These are phyloP conservation scores for Nigrograna mackinnonii DNA, from an alignment of 2,329 filamentous ascomycete species.

Conservation along the genomic window DNA sequence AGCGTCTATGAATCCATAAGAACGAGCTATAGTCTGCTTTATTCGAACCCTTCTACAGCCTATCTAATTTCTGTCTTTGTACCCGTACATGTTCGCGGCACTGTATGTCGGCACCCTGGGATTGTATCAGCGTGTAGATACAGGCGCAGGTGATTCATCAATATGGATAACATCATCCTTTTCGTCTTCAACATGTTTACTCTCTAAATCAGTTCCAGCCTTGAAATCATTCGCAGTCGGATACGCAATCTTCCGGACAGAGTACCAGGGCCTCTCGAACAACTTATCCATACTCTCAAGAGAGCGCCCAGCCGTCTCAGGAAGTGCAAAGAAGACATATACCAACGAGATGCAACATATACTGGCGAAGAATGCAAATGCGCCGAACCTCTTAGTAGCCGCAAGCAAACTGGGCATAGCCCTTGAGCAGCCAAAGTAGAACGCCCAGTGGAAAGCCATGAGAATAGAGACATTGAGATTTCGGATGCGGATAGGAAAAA, in stretches of 20 bases:
- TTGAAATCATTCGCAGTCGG: constrained; percentile 7
- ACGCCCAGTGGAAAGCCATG: constrained; percentile 50
- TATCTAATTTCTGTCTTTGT: too few relatives aligned
- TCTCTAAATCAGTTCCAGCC: too few relatives aligned
- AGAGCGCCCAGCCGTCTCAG: constrained; percentile 22
- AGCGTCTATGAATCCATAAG: too few relatives aligned
- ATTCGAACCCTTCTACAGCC: too few relatives aligned
- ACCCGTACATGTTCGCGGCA: too few relatives aligned
- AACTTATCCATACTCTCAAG: constrained; percentile 18
- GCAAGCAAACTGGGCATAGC: constrained; percentile 40
- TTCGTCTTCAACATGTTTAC: too few relatives aligned
- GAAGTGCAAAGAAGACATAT: constrained; percentile 40
- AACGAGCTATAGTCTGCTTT: too few relatives aligned
- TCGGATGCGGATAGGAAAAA: constrained; percentile 49
- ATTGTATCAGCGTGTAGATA: too few relatives aligned
- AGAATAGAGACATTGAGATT: constrained; percentile 46
- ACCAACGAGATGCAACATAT: constrained; percentile 29
- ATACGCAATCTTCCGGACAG: constrained; percentile 19
- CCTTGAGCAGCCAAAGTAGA: constrained; percentile 38
- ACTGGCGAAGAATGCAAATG: constrained; percentile 33
- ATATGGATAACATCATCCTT: too few relatives aligned
- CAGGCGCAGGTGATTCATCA: too few relatives aligned
- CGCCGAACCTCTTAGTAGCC: constrained; percentile 33
- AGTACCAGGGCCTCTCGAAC: constrained; percentile 21
- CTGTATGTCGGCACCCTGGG: too few relatives aligned